phyloP scores from a whole-genome alignment of 2,329 filamentous ascomycete species.

The Diaporthe capsici region DNA sequence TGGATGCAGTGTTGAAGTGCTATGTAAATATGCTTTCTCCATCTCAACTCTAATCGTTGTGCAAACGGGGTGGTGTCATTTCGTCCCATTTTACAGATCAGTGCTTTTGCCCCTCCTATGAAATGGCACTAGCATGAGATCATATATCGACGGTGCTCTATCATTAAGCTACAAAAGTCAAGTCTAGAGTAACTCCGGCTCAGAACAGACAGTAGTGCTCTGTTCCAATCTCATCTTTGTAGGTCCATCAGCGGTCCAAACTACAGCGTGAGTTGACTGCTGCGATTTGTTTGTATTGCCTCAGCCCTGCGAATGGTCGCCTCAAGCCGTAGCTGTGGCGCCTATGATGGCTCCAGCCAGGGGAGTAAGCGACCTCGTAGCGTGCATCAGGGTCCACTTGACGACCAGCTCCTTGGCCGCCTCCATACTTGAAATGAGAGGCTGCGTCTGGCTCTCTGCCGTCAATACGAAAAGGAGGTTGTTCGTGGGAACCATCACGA shows the following conservation, averaged over 20 bases:
- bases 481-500: conserved; percentile 53
- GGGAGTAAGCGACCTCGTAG: conserved; percentile 36
- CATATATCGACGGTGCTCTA: background rate
- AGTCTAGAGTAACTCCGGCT: background rate
- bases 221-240: background rate
- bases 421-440: background rate
- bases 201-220: background rate
- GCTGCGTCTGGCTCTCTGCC: background rate
- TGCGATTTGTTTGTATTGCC: background rate
- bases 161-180: background rate
- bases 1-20: background rate
- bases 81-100: background rate
- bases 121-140: background rate
- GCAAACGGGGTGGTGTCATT: background rate
- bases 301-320: too few species aligned
- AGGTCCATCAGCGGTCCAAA: background rate
- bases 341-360: conserved; percentile 10
- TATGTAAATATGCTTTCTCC: background rate
- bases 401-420: conserved; percentile 44
- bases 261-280: background rate
- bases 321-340: background rate
- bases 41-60: background rate
- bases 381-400: conserved; percentile 49
- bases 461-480: conserved; percentile 38
- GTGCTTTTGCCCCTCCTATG: background rate